Percentiles rank a stretch among this genome's conserved stretches.
Evolutionary conservation across 169 alveolate genomes (phyloP).

Genomic region (Toxoplasma gondii): DNA sequence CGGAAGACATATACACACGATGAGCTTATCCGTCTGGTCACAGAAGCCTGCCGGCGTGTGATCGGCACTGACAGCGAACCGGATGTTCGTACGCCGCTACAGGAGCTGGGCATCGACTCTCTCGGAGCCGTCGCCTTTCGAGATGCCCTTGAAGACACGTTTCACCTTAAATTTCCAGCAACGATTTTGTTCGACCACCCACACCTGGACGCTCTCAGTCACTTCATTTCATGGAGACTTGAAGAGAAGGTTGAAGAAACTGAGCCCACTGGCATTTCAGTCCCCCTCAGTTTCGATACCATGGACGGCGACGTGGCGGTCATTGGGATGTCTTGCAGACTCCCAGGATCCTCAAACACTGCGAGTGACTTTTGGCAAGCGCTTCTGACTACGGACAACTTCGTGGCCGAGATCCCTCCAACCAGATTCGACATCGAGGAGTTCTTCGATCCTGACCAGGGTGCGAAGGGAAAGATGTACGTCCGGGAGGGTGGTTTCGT

Average conservation of each 20-base stretch:
- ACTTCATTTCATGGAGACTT: slow-evolving; percentile 56
- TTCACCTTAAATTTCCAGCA: slow-evolving; percentile 72
- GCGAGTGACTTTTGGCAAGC: neutral
- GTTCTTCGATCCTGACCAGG: slow-evolving; percentile 75
- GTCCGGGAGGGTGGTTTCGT: slow-evolving; percentile 56
- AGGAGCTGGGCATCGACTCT: slow-evolving; percentile 79
- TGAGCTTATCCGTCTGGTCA: neutral
- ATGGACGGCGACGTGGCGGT: slow-evolving; percentile 64
- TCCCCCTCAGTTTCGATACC: slow-evolving; percentile 58
- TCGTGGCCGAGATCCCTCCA: neutral
- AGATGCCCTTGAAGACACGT: slow-evolving; percentile 69
- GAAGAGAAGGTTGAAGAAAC: neutral
- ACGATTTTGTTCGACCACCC: slow-evolving; percentile 79
- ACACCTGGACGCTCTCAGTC: slow-evolving; percentile 69
- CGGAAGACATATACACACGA: neutral
- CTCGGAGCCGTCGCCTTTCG: slow-evolving; percentile 78
- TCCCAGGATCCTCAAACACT: neutral
- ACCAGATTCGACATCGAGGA: slow-evolving; percentile 70
- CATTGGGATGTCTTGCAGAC: slow-evolving; percentile 36
- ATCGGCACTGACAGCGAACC: neutral
- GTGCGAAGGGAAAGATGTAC: slow-evolving; percentile 75
- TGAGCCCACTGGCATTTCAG: slow-evolving; percentile 39
- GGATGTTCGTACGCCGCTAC: slow-evolving; percentile 57
- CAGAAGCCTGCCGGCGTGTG: neutral
- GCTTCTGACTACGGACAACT: neutral